Evolutionary conservation across 768 basidiomycete genomes (phyloP).

Genomic region (Pleurotus giganteus): DNA sequence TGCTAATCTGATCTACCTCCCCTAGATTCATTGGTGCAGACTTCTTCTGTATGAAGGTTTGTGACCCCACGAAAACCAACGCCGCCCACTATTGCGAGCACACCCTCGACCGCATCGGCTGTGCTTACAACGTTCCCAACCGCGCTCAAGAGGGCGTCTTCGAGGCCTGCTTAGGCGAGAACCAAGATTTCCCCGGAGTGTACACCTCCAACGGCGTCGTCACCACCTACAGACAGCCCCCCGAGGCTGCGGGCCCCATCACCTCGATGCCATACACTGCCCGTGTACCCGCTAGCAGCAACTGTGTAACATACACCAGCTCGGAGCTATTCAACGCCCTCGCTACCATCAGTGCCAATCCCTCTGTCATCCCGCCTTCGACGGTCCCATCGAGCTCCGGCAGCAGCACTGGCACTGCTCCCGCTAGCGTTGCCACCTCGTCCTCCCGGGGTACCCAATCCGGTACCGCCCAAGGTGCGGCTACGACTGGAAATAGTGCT

Average conservation of each 20-base stretch:
- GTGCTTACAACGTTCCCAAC: slow-evolving; percentile 58
- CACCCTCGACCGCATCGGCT: slow-evolving; percentile 62
- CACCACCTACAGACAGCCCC: slow-evolving; percentile 15
- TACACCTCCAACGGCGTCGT: slow-evolving; percentile 21
- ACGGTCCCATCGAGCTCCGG: neutral
- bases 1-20: neutral
- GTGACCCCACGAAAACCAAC: slow-evolving; percentile 47
- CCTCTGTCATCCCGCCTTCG: neutral
- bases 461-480: slow-evolving; percentile 8
- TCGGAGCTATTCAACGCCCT: slow-evolving; percentile 7
- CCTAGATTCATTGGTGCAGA: slow-evolving; percentile 54
- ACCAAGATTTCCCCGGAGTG: slow-evolving; percentile 45
- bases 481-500: slow-evolving; percentile 16
- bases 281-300: slow-evolving; percentile 14
- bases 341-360: neutral
- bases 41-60: slow-evolving; percentile 58
- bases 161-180: slow-evolving; percentile 49
- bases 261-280: slow-evolving; percentile 15
- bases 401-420: neutral
- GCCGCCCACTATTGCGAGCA: slow-evolving; percentile 52
- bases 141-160: slow-evolving; percentile 47
- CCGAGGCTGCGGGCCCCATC: slow-evolving; percentile 10
- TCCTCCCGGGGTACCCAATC: neutral
- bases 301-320: slow-evolving; percentile 13
- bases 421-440: neutral